Evolutionary conservation across 441 rosid species (phyloP).

Genomic region (Adansonia gregorii): DNA sequence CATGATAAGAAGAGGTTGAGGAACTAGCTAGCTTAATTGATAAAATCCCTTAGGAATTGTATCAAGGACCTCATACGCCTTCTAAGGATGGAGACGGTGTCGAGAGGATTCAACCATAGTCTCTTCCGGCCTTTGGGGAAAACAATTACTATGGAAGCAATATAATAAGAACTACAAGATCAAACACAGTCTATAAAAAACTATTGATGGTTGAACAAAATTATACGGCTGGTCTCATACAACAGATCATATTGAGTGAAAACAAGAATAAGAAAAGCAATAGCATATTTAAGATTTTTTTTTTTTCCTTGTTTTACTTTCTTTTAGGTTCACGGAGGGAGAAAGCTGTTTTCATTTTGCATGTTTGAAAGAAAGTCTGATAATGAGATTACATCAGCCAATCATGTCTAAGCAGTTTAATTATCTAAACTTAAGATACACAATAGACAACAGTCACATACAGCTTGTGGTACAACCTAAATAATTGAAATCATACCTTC

Average conservation of each 20-base stretch:
- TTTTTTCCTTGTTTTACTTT: conserved; percentile 10
- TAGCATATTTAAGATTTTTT: background rate
- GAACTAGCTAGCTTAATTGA: background rate
- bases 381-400: background rate
- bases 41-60: background rate
- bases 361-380: background rate
- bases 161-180: background rate
- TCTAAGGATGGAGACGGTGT: background rate
- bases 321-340: background rate
- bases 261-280: background rate
- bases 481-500: conserved; percentile 47
- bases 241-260: background rate
- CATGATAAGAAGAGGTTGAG: background rate
- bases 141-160: conserved; percentile 9
- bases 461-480: background rate
- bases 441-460: background rate
- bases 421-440: conserved; percentile 14
- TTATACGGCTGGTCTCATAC: background rate
- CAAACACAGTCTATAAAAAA: background rate
- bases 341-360: background rate
- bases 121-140: background rate
- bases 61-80: background rate
- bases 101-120: background rate
- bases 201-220: background rate
- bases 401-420: conserved; percentile 10